Evolutionary conservation across 192 early-diverging fungal species (phyloP), one percentile per base, ranked within the genome.

Genomic region (Linnemannia zychae): DNA sequence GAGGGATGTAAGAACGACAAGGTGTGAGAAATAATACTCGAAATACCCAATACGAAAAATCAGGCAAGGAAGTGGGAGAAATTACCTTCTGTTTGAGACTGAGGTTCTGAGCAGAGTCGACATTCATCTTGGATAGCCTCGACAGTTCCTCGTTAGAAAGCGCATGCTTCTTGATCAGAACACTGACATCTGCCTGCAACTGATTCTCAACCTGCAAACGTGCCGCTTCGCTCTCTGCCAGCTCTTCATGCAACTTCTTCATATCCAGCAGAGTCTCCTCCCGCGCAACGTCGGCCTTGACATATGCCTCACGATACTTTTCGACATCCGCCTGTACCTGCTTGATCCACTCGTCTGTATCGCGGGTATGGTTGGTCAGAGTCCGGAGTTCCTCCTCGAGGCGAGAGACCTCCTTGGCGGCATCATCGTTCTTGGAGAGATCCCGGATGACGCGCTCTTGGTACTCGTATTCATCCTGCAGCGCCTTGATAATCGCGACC

Each of bases 201-300:
- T 85, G 83, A 68, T 79, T 75, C 70, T 85, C 77, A 17, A 72
- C 74, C 49, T 79, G 74, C 31, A 85, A 71, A 1, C 78, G 77
- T 31, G 74, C 69, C 13, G 70, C 44, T 37, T 85, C 77, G 50
- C 69, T 71, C 70, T 85, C 83, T 1, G 77, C 83, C 11, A 85
- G 74, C 36, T 85, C 77, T n/a, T 79, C 83, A 37, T 85, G 83
- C 47, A 85, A 28, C 48, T 79, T 85, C 7, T 74, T 78, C 83
- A 85, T 85, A 47, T 85, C 83, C 69, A 85, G 63, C 77, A 85
- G n/a, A 17, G 83, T 85, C 48, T 79, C 83, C 24, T 85, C 83
- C 12, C 83, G 72, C 7, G 83, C 67, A 33, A 79, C 18, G 40
- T 85, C 83, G 1, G 83, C 83, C 48, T 85, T 85, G 52, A 85